Percentiles rank a stretch among this genome's conserved stretches.
These are phyloP conservation scores for Botrytis fragariae DNA, from an alignment of 2,329 filamentous ascomycete genomes.

Conservation along the genomic window DNA sequence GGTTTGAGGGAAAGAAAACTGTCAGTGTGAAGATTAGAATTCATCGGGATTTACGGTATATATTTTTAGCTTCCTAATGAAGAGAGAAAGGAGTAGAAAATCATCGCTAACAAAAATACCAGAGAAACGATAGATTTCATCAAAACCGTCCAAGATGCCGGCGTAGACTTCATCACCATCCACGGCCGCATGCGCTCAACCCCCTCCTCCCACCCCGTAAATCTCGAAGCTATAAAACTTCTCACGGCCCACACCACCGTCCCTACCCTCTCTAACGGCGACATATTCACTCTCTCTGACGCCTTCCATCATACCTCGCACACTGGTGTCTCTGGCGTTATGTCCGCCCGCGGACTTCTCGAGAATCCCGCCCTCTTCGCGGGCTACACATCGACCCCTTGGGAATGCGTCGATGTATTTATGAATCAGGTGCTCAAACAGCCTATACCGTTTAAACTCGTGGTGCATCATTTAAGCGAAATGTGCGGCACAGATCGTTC, in stretches of 20 bases:
- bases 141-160: constrained; percentile 56
- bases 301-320: constrained; percentile 6
- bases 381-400: constrained; percentile 55
- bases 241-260: constrained; percentile 15
- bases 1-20: constrained; percentile 49
- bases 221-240: constrained; percentile 56
- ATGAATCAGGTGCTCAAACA: constrained; percentile 55
- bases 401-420: constrained; percentile 62
- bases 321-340: constrained; percentile 53
- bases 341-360: constrained; percentile 67
- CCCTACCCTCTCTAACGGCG: constrained; percentile 57
- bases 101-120: not conserved
- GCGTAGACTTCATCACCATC: constrained; percentile 66
- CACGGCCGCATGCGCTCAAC: constrained; percentile 64
- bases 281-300: constrained; percentile 56
- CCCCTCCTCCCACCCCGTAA: constrained; percentile 59
- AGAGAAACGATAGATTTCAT: constrained; percentile 57
- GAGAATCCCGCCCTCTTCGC: constrained; percentile 64
- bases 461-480: constrained; percentile 64
- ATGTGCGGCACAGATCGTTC: constrained; percentile 62
- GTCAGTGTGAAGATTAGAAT: constrained; percentile 71
- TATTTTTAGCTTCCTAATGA: not conserved
- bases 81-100: rapidly evolving
- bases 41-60: constrained; percentile 56
- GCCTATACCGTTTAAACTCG: constrained; percentile 62